Evolutionary conservation across 2,329 filamentous ascomycete genomes (phyloP).

Genomic region (Westerdykella aurantiaca): DNA sequence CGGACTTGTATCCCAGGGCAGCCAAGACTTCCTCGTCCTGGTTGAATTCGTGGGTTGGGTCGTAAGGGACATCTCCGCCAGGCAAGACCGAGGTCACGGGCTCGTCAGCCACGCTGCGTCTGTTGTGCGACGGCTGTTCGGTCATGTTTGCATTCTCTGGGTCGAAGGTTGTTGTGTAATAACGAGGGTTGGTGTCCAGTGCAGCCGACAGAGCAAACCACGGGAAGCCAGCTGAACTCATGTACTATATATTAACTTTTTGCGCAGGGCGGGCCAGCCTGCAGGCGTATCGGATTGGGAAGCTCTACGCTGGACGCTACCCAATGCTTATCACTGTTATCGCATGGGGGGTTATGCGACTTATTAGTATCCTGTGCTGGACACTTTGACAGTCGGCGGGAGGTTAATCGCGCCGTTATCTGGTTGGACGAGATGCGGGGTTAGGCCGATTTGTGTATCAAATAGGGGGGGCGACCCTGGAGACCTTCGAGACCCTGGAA

Average conservation of each 20-base stretch:
- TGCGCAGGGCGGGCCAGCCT: too few relatives aligned
- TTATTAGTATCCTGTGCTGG: too few relatives aligned
- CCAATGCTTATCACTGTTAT: too few relatives aligned
- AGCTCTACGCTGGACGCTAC: too few relatives aligned
- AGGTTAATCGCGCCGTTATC: too few relatives aligned
- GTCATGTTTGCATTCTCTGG: constrained; percentile 2
- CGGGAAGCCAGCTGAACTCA: constrained; percentile 6
- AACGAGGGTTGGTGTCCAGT: constrained; percentile 5
- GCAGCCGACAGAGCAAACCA: constrained; percentile 7
- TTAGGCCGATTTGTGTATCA: too few relatives aligned
- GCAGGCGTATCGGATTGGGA: too few relatives aligned
- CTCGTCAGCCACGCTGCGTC: constrained; percentile 40
- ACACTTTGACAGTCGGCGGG: too few relatives aligned
- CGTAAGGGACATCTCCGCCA: constrained; percentile 46
- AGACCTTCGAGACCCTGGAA: too few relatives aligned
- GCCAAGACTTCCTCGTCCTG: constrained; percentile 58
- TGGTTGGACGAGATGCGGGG: too few relatives aligned
- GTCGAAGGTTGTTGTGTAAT: constrained; percentile 6
- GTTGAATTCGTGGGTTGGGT: constrained; percentile 41
- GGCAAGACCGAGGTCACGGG: constrained; percentile 50
- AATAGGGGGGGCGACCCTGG: too few relatives aligned
- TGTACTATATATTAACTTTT: neutral
- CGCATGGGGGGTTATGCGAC: too few relatives aligned
- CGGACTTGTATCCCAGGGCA: constrained; percentile 57
- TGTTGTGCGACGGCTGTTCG: constrained; percentile 4